A percentile compares a stretch with the other conserved stretches of the same genome.
Conservation (phyloP, 2,329 filamentous ascomycete species). For the Aaosphaeria pasadenensis region DNA sequence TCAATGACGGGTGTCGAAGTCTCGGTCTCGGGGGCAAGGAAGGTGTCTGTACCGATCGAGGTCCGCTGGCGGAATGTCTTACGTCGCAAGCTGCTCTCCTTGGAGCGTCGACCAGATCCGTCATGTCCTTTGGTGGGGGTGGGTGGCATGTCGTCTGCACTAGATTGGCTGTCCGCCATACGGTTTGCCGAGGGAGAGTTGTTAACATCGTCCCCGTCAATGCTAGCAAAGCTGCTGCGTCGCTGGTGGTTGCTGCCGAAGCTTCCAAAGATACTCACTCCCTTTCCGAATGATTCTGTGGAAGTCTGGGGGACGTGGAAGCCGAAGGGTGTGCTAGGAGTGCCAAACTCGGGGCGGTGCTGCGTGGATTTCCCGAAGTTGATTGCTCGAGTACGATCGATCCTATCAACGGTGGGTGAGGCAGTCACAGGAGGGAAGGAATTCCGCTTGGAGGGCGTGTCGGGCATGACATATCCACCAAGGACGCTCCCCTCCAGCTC, state of each 20-base stretch:
- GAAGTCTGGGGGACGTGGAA: conserved; percentile 59
- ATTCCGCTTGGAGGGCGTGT: conserved; percentile 94
- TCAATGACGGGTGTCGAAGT: conserved; percentile 26
- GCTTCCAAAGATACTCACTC: conserved; percentile 61
- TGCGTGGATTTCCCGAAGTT: conserved; percentile 58
- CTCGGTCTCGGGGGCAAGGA: conserved; percentile 36
- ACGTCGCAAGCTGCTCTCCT: conserved; percentile 51
- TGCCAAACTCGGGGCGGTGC: conserved; percentile 70
- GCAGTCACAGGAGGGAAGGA: conserved; percentile 63
- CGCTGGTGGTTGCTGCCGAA: conserved; percentile 51
- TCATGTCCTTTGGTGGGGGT: conserved; percentile 79
- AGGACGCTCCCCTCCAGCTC: conserved; percentile 34
- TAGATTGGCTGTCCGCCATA: conserved; percentile 53
- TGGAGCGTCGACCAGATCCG: conserved; percentile 45
- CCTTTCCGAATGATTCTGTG: conserved; percentile 65
- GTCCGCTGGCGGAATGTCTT: conserved; percentile 46
- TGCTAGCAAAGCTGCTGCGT: conserved; percentile 71
- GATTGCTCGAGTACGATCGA: conserved; percentile 46
- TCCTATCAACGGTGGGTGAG: conserved; percentile 38
- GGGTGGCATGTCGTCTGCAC: conserved; percentile 77
- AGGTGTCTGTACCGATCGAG: conserved; percentile 47
- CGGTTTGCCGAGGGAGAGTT: conserved; percentile 56
- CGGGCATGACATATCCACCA: conserved; percentile 70
- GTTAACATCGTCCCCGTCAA: conserved; percentile 73
- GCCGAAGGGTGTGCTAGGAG: conserved; percentile 79